phyloP scores from a whole-genome alignment of 2,329 filamentous ascomycete genomes.

The Penicillium sp. region DNA sequence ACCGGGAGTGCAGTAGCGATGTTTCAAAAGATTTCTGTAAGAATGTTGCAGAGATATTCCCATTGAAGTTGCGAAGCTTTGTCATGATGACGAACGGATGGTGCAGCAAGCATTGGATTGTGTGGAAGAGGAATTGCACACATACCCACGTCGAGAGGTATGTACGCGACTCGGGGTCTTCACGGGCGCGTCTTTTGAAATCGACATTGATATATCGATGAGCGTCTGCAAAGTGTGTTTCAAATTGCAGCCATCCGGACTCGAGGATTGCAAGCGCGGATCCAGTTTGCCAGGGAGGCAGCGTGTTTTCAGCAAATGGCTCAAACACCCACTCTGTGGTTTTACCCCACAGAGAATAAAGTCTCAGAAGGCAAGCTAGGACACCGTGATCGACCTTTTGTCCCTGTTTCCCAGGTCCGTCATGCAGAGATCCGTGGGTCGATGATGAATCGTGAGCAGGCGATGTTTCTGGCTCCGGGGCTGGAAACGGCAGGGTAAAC shows the following conservation, averaged over 20 bases:
- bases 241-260: conserved; percentile 30
- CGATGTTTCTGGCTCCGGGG: neutral
- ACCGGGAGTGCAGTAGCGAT: conserved; percentile 29
- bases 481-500: conserved; percentile 25
- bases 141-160: conserved; percentile 31
- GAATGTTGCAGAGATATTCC: conserved; percentile 27
- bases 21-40: conserved; percentile 32
- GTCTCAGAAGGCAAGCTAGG: conserved; percentile 22
- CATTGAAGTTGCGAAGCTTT: conserved; percentile 27
- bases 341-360: conserved; percentile 29
- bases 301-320: conserved; percentile 10
- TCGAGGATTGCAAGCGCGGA: conserved; percentile 26
- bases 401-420: conserved; percentile 18
- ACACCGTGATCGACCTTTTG: conserved; percentile 25
- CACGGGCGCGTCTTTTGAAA: conserved; percentile 24
- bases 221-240: conserved; percentile 28
- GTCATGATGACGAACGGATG: conserved; percentile 32
- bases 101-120: conserved; percentile 26
- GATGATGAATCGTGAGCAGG: neutral
- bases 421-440: conserved; percentile 14
- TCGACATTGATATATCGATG: conserved; percentile 32
- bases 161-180: conserved; percentile 22
- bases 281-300: conserved; percentile 27
- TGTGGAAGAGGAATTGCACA: conserved; percentile 31
- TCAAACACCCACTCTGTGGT: conserved; percentile 29